Conservation (phyloP, 2,329 filamentous ascomycete genomes). For the Fusarium sp. region DNA sequence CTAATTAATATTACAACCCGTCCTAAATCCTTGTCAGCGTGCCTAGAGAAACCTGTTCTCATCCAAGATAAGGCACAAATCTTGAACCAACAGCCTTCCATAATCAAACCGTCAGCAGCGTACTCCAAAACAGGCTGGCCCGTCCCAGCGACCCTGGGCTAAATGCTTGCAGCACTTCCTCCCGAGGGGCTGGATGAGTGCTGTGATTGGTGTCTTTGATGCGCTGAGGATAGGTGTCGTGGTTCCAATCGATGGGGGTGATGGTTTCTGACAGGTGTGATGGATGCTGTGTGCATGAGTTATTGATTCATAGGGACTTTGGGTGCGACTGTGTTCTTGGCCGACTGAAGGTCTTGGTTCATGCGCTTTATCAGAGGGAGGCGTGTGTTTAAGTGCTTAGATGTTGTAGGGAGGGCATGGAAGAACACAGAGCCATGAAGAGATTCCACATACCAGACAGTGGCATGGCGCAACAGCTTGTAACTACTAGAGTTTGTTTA, state of each 20-base stretch:
- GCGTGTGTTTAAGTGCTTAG: not conserved
- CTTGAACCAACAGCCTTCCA: slow-evolving; percentile 24
- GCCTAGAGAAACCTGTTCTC: not conserved
- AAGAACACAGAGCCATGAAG: not conserved
- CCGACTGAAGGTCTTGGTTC: not conserved
- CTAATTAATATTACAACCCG: slow-evolving; percentile 7
- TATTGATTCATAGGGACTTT: slow-evolving; percentile 6
- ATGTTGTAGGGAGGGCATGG: not conserved
- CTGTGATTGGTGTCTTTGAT: slow-evolving; percentile 39
- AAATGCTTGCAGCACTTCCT: slow-evolving; percentile 16
- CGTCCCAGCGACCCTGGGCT: slow-evolving; percentile 4
- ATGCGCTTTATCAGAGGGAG: not conserved
- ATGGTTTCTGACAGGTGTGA: slow-evolving; percentile 29
- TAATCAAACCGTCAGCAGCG: slow-evolving; percentile 11
- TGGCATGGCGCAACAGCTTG: not conserved
- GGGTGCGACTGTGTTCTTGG: not conserved
- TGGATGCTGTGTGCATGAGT: slow-evolving; percentile 22
- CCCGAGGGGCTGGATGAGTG: slow-evolving; percentile 17
- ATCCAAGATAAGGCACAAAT: slow-evolving; percentile 26
- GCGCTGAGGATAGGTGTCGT: slow-evolving; percentile 40
- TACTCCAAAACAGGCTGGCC: slow-evolving; percentile 16
- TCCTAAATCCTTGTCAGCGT: slow-evolving; percentile 10
- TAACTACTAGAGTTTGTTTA: no score
- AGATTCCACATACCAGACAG: not conserved
- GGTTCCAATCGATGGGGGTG: slow-evolving; percentile 40